Base-by-base conservation (phyloP, 176 grass and related monocot genomes). In the Musa acuminata region DNA sequence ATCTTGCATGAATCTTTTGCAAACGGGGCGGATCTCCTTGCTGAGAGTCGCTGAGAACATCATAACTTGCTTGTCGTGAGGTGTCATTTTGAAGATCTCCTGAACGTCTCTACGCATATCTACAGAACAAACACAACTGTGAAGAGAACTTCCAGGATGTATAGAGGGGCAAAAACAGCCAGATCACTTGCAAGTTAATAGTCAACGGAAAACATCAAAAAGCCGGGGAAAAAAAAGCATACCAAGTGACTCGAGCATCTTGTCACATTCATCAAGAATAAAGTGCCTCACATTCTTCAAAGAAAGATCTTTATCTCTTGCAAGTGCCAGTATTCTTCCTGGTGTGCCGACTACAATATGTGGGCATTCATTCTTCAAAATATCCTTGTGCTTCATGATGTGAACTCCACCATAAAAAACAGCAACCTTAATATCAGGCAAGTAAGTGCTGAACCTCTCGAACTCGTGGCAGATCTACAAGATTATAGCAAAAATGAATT, bases 1-100 rank as follows among this genome's bases (percentile, higher is more conserved):
- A 92, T 99, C 96, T 99, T 95, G 96, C 96, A 99, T 99, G 72
- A 95, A 95, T 79, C 85, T 90, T 80, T 99, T 95, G 86, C 96
- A 99, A 76, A 99, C 83, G 2, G 96, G 91, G 17, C 88, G 91
- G 20, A 99, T 99, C 84, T 95, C 91, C 84, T 95, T 95, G 91
- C 96, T 95, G 51, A 99, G 88, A 58, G 96, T 99, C 54, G 96
- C 96, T 64, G 96, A 99, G 83, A 99, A 95, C 96, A 99, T 99
- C 96, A 99, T 99, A 27, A 99, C 96, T 69, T 99, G 91, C 79
- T 99, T 99, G 72, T 99, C 96, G 79, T 95, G 96, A 67, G 96
- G 96, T 63, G 96, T 99, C 96, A 95, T 91, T 84, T 99, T 99
- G 73, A 99, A 99, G 24, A 99, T 99, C 82, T 99, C 96, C 79